Evolutionary conservation across 2,329 filamentous ascomycete species (phyloP), one percentile per base, ranked within the genome.

Genomic region (Alternaria dauci): DNA sequence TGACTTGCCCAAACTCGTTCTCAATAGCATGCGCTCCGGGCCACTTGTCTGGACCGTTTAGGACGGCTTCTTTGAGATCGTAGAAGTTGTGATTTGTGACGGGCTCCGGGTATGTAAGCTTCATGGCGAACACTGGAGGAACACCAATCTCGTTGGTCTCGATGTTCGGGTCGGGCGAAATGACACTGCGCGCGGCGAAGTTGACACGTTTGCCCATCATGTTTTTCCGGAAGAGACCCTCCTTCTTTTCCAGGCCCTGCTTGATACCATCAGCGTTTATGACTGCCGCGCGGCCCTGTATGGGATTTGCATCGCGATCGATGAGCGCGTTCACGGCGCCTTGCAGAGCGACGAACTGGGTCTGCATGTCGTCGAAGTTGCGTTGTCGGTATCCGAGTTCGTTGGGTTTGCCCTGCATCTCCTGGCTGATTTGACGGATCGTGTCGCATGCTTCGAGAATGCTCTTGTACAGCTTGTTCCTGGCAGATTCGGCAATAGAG

Each of bases 171-270:
- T 99, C 95, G 0, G 95, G 95, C 9, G 94, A 98, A 71, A 99
- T 99, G 77, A 99, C 95, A 85, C 92, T 96, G 78, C 95, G 91
- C 38, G 95, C 95, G 51, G 95, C 95, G 77, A 95, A 98, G 79
- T 99, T 98, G 81, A 99, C 95, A 83, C 95, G 93, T 84, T 99
- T 99, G 62, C 95, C 95, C 95, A 99, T 99, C 95, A 99, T 98
- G 80, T 99, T 97, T 84, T 97, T 98, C 71, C 95, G 87, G 84
- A 99, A 99, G 30, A 99, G 85, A 67, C 95, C 95, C 76, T 99
- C 96, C 81, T 99, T 99, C 85, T 99, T 99, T 81, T 99, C 95
- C 28, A 99, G 85, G 75, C 94, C 91, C 76, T 99, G 95, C 81
- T 99, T 99, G 81, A 99, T 96, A 70, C 96, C 95, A 65, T 97